These are phyloP conservation scores for Sicyos baderoa DNA, from an alignment of 306 rosid genomes.

Conservation along the genomic window DNA sequence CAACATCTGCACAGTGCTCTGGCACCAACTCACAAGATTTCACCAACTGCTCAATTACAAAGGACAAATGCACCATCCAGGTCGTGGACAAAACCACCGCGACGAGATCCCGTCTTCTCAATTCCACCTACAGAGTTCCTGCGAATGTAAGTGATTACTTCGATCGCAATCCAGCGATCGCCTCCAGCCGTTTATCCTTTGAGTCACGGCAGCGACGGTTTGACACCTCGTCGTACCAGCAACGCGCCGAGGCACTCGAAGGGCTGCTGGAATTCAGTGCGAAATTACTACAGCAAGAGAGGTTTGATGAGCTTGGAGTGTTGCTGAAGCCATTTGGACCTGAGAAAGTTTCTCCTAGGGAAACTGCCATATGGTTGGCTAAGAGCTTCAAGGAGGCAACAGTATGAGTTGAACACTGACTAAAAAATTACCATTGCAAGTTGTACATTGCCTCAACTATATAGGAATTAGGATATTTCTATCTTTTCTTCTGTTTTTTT, in stretches of 20 bases:
- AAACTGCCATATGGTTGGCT: conserved; percentile 47
- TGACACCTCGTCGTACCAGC: conserved; percentile 50
- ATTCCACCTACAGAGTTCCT: conserved; percentile 16
- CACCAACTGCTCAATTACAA: conserved; percentile 32
- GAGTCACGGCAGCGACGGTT: conserved; percentile 37
- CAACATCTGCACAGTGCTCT: conserved; percentile 31
- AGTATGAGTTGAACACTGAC: conserved; percentile 7
- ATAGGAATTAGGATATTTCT: not conserved
- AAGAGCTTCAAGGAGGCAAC: conserved; percentile 44
- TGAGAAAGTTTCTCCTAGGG: conserved; percentile 44
- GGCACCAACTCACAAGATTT: conserved; percentile 19
- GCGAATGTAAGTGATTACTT: conserved; percentile 25
- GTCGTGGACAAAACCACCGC: conserved; percentile 27
- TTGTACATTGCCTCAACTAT: conserved; percentile 9
- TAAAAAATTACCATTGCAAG: not conserved
- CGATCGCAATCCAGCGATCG: conserved; percentile 23
- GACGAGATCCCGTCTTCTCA: conserved; percentile 14
- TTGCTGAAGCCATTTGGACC: conserved; percentile 43
- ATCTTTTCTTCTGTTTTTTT: not conserved
- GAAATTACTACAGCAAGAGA: conserved; percentile 35
- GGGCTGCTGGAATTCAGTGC: conserved; percentile 49
- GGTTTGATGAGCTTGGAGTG: conserved; percentile 44
- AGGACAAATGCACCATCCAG: conserved; percentile 44
- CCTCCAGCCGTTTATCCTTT: conserved; percentile 25
- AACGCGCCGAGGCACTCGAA: conserved; percentile 46